phyloP scores from a whole-genome alignment of 2,329 filamentous ascomycete species.

The Pyrenochaeta sp. region DNA sequence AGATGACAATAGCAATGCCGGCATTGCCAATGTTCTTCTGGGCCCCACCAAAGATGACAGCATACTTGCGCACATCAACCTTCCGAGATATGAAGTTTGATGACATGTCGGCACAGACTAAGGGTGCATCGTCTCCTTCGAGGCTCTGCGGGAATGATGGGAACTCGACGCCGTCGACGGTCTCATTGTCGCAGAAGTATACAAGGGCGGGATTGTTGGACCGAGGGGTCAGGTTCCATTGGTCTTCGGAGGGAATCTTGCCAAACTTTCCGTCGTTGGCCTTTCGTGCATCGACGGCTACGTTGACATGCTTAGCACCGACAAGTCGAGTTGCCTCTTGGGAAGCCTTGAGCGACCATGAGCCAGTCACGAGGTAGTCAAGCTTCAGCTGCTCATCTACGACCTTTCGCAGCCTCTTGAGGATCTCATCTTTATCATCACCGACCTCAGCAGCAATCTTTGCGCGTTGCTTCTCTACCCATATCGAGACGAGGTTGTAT shows the following conservation, averaged over 20 bases:
- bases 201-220: conserved; percentile 69
- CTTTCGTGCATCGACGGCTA: conserved; percentile 71
- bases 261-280: conserved; percentile 83
- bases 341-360: conserved; percentile 88
- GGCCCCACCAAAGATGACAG: conserved; percentile 85
- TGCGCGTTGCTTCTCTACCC: conserved; percentile 74
- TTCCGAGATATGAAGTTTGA: conserved; percentile 89
- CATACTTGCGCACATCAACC: conserved; percentile 80
- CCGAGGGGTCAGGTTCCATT: conserved; percentile 74
- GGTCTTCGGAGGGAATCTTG: conserved; percentile 76
- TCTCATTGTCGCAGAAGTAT: conserved; percentile 95
- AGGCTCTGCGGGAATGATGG: conserved; percentile 73
- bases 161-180: conserved; percentile 92
- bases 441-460: conserved; percentile 65
- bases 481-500: conserved; percentile 84
- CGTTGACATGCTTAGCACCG: conserved; percentile 80
- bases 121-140: conserved; percentile 67
- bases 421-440: conserved; percentile 62
- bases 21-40: conserved; percentile 93
- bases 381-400: conserved; percentile 76
- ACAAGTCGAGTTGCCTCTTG: conserved; percentile 82
- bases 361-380: conserved; percentile 90
- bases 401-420: conserved; percentile 67
- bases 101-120: conserved; percentile 91
- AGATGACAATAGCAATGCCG: conserved; percentile 84